A percentile compares a stretch with the other conserved stretches of the same genome.
Evolutionary conservation across 2,329 filamentous ascomycete genomes (phyloP).

Genomic region (Aureobasidium sp.): DNA sequence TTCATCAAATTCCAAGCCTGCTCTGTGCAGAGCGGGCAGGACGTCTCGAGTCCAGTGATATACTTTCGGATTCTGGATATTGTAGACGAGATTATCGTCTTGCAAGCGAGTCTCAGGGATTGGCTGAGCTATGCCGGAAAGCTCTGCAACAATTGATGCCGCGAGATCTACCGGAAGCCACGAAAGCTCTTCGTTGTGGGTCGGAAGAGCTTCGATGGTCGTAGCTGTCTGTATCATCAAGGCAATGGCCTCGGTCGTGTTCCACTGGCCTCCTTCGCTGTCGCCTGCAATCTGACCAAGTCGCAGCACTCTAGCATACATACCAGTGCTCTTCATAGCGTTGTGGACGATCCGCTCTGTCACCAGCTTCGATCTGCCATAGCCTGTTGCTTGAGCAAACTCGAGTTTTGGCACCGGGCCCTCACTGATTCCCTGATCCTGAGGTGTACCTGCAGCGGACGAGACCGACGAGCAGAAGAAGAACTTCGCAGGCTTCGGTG

Average conservation of each 20-base stretch:
- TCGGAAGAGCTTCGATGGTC: conserved; percentile 40
- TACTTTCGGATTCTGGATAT: conserved; percentile 40
- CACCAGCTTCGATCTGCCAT: conserved; percentile 19
- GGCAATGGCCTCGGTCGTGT: conserved; percentile 41
- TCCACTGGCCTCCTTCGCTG: conserved; percentile 39
- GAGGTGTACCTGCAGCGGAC: conserved; percentile 21
- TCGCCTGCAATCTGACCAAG: conserved; percentile 43
- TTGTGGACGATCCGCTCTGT: conserved; percentile 16
- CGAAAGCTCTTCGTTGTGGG: conserved; percentile 28
- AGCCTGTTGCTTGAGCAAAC: conserved; percentile 19
- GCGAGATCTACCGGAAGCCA: conserved; percentile 14
- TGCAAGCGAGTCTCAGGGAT: not conserved
- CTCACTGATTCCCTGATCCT: conserved; percentile 9
- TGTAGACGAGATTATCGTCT: conserved; percentile 11
- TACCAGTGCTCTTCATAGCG: conserved; percentile 15
- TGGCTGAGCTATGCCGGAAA: not conserved
- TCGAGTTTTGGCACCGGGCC: conserved; percentile 13
- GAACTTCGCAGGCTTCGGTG: conserved; percentile 27
- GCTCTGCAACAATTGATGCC: conserved; percentile 12
- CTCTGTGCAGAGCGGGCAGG: conserved; percentile 38
- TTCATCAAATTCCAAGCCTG: conserved; percentile 17
- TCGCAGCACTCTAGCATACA: conserved; percentile 22
- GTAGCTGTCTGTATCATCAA: conserved; percentile 40
- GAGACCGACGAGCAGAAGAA: conserved; percentile 46
- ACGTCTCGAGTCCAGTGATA: conserved; percentile 47